A percentile compares a stretch with the other conserved stretches of the same genome.
phyloP scores from a whole-genome alignment of 768 basidiomycete species.

The Xerocomellus intermedius region DNA sequence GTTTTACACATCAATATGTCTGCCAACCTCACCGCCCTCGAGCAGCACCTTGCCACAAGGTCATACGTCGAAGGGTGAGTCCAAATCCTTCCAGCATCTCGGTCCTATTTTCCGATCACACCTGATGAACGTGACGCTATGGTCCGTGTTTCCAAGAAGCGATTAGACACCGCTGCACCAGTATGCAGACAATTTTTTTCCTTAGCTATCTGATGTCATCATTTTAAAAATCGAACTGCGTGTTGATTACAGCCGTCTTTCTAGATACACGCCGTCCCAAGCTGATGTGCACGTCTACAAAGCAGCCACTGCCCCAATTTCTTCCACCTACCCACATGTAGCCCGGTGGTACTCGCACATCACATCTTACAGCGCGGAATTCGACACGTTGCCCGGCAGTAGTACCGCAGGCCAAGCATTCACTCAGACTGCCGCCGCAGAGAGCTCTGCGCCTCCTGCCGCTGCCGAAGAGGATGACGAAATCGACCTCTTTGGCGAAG shows the following conservation, averaged over 20 bases:
- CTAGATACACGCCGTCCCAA: slow-evolving; percentile 87
- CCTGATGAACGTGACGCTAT: slow-evolving; percentile 77
- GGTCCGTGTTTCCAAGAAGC: slow-evolving; percentile 98
- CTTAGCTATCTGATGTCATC: slow-evolving; percentile 69
- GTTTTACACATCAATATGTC: slow-evolving; percentile 48
- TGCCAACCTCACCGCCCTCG: slow-evolving; percentile 67
- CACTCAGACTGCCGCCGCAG: slow-evolving; percentile 45
- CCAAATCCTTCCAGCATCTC: slow-evolving; percentile 3
- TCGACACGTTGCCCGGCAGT: slow-evolving; percentile 76
- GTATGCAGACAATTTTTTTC: slow-evolving; percentile 65
- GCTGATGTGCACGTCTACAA: slow-evolving; percentile 93
- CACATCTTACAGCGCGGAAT: slow-evolving; percentile 79
- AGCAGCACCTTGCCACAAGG: slow-evolving; percentile 81
- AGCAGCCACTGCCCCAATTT: slow-evolving; percentile 65
- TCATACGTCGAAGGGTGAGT: slow-evolving; percentile 93
- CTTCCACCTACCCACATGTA: slow-evolving; percentile 65
- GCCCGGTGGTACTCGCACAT: slow-evolving; percentile 96
- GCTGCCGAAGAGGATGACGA: slow-evolving; percentile 57
- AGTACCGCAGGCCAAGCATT: slow-evolving; percentile 79
- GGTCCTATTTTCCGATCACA: slow-evolving; percentile 13
- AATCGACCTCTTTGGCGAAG: slow-evolving; percentile 87
- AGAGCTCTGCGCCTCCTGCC: slow-evolving; percentile 46
- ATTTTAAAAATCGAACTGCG: neutral
- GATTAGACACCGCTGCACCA: slow-evolving; percentile 86
- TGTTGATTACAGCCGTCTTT: slow-evolving; percentile 10